Conservation (phyloP, 2,329 filamentous ascomycete genomes). For the Pseudogymnoascus sp. region DNA sequence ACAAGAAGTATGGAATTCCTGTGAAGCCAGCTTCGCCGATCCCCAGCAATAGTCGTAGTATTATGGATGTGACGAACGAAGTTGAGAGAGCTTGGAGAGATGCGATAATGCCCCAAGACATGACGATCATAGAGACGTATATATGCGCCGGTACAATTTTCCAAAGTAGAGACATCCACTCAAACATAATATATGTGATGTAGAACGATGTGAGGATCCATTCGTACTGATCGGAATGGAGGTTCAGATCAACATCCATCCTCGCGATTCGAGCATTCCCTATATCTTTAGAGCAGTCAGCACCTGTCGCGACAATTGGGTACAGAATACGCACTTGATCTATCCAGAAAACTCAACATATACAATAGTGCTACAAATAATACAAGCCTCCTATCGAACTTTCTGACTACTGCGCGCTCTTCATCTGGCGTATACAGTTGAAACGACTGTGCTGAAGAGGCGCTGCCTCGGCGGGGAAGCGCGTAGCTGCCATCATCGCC, state of each 20-base stretch:
- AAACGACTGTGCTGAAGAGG: slow-evolving; percentile 34
- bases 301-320: background rate
- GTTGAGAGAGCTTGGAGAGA: slow-evolving; percentile 62
- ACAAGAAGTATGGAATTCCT: slow-evolving; percentile 56
- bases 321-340: slow-evolving; percentile 57
- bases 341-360: slow-evolving; percentile 76
- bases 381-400: slow-evolving; percentile 71
- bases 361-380: slow-evolving; percentile 76
- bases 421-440: slow-evolving; percentile 59
- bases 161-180: slow-evolving; percentile 60
- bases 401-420: slow-evolving; percentile 61
- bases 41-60: slow-evolving; percentile 49
- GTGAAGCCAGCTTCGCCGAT: slow-evolving; percentile 60
- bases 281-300: slow-evolving; percentile 40
- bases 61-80: slow-evolving; percentile 53
- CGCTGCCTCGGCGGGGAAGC: slow-evolving; percentile 21
- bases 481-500: background rate
- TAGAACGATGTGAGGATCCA: slow-evolving; percentile 57
- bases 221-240: slow-evolving; percentile 45
- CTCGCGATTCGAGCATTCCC: slow-evolving; percentile 57
- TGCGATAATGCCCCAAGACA: slow-evolving; percentile 72
- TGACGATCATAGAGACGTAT: slow-evolving; percentile 54
- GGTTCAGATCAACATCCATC: slow-evolving; percentile 53
- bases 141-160: slow-evolving; percentile 52
- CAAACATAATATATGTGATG: slow-evolving; percentile 54